phyloP scores from a whole-genome alignment of 2,329 filamentous ascomycete species.

The Penicillium janthinellum region DNA sequence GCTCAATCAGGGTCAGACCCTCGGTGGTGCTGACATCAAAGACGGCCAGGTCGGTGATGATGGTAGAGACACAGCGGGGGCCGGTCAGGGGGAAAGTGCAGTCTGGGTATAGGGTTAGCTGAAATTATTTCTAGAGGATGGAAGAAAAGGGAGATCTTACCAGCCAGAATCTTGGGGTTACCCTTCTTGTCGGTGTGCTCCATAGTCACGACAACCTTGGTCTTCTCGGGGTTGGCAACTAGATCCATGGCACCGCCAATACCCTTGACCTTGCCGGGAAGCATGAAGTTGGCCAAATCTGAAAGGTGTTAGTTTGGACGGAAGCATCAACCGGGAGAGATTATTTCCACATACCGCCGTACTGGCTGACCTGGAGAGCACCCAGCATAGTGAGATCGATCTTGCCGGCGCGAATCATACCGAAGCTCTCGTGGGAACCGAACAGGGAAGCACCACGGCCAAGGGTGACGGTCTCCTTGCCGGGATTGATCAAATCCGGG shows the following conservation, averaged over 20 bases:
- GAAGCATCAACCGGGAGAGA: background rate
- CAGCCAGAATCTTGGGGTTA: constrained; percentile 63
- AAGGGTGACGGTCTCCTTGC: constrained; percentile 84
- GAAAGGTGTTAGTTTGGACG: constrained; percentile 6
- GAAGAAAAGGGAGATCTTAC: constrained; percentile 13
- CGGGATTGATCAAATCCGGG: constrained; percentile 80
- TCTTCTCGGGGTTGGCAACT: constrained; percentile 71
- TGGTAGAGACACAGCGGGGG: constrained; percentile 66
- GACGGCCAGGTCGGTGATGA: constrained; percentile 72
- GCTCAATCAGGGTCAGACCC: constrained; percentile 59
- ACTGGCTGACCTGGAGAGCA: constrained; percentile 76
- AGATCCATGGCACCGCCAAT: constrained; percentile 80
- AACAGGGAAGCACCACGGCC: constrained; percentile 75
- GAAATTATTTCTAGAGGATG: background rate
- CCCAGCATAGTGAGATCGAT: constrained; percentile 84
- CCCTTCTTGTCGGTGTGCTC: constrained; percentile 72
- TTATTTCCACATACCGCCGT: constrained; percentile 50
- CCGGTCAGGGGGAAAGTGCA: constrained; percentile 69
- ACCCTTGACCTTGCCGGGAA: constrained; percentile 82
- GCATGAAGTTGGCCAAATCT: constrained; percentile 88
- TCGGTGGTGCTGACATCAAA: constrained; percentile 72
- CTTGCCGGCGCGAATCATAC: constrained; percentile 83
- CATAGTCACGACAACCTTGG: constrained; percentile 72
- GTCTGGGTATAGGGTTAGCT: constrained; percentile 28
- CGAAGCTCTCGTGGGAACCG: constrained; percentile 79